Conservation (phyloP, 179 eudicot genomes). For the Pouteria campechiana region DNA sequence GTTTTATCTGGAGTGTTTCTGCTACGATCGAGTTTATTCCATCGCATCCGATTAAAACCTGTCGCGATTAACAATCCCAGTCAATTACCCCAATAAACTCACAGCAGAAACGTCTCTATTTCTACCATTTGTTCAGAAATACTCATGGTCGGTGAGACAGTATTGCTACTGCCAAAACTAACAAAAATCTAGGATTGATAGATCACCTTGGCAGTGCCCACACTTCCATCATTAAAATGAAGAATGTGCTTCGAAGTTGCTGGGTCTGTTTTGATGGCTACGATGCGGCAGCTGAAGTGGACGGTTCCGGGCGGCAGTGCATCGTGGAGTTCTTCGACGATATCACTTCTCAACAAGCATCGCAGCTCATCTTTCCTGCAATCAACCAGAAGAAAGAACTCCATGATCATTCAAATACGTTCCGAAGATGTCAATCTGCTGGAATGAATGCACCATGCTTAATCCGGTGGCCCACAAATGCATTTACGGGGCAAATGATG, state of each 20-base stretch:
- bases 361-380: constrained; percentile 25
- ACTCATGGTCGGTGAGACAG: too few relatives aligned
- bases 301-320: constrained; percentile 25
- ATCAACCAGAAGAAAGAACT: neutral
- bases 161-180: neutral
- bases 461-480: too few relatives aligned
- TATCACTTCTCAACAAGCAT: constrained; percentile 26
- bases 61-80: too few relatives aligned
- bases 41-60: constrained; percentile 55
- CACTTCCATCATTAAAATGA: constrained; percentile 15
- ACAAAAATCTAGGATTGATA: neutral
- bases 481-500: neutral
- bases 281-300: constrained; percentile 13
- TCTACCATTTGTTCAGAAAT: too few relatives aligned
- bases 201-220: constrained; percentile 22
- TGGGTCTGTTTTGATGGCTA: constrained; percentile 14
- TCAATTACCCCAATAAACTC: too few relatives aligned
- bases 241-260: constrained; percentile 11
- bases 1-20: constrained; percentile 26
- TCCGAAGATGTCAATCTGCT: too few relatives aligned
- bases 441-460: neutral
- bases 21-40: constrained; percentile 39
- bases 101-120: too few relatives aligned
- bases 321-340: constrained; percentile 17
- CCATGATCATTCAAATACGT: neutral